Evolutionary conservation across 75 land plant species (phyloP), one percentile per base, ranked within the genome.

Genomic region (Ceratopteris richardii): DNA sequence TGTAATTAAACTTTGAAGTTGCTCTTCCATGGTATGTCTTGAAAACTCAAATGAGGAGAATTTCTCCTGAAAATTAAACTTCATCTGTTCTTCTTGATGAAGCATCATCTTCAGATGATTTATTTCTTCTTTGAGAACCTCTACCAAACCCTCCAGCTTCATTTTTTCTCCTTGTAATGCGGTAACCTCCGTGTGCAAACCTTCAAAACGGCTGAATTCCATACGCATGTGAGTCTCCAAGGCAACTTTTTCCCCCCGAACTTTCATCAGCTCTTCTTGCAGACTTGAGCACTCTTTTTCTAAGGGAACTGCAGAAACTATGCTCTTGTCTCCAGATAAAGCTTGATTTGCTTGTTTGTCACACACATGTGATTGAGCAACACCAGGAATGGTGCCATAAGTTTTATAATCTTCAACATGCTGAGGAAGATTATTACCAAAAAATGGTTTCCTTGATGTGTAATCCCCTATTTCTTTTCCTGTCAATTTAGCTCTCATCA

Each of bases 201-300:
- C 58, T 14, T 43, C 30, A 58, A 66, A 44, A 25, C 57, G 75
- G 2, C 14, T 31, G 19, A 62, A 30, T 22, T 29, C 60, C 42
- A 18, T 44, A 28, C 62, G 70, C 66, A 70, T 22, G 50, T 75
- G 79, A 56, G 66, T 68, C 50, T 66, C 69, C 18, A 66, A 22
- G 25, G 59, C 66, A 31, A 44, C 56, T 29, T 42, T 31, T 48
- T 40, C 64, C 29, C 27, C 64, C 23, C 61, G 62, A 51, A 73
- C 13, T 28, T 25, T 64, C 43, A 60, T 66, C 31, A 83, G 19
- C 50, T 72, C 78, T 55, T 74, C 74, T 63, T 80, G 72, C 26
- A 84, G 48, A 23, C 79, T 67, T 39, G 57, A 28, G 7, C 47
- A 31, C 10, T 39, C 60, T n/a, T 55, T 39, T 31, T 31, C 54